phyloP scores from a whole-genome alignment of 2,329 filamentous ascomycete genomes.

The Aplosporella prunicola region DNA sequence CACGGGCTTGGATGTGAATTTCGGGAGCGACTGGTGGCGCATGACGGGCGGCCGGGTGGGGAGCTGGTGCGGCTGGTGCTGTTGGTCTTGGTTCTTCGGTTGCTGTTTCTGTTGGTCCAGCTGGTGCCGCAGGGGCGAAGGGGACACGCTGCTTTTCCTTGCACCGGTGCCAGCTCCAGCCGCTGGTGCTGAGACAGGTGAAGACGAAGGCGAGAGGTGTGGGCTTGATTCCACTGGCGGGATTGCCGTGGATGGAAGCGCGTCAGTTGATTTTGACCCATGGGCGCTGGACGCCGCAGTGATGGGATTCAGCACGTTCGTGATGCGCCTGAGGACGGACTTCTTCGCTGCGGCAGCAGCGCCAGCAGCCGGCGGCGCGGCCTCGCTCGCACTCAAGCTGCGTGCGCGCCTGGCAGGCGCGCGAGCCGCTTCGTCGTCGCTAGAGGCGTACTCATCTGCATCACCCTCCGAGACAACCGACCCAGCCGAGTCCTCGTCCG shows the following conservation, averaged over 20 bases:
- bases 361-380: too few relatives aligned
- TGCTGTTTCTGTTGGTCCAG: neutral
- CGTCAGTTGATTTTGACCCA: too few relatives aligned
- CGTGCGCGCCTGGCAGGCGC: conserved; percentile 1
- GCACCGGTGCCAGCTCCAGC: too few relatives aligned
- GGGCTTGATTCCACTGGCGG: too few relatives aligned
- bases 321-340: too few relatives aligned
- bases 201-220: too few relatives aligned
- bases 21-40: conserved; percentile 47
- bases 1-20: conserved; percentile 64
- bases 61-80: conserved; percentile 2
- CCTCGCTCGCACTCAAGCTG: neutral
- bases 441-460: conserved; percentile 9
- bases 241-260: neutral
- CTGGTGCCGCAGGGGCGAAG: too few relatives aligned
- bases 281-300: too few relatives aligned
- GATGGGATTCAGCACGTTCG: too few relatives aligned
- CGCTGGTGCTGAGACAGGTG: too few relatives aligned
- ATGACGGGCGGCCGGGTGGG: conserved; percentile 38
- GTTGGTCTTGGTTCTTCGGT: neutral
- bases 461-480: conserved; percentile 21
- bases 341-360: too few relatives aligned
- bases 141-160: too few relatives aligned
- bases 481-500: conserved; percentile 14
- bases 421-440: neutral